phyloP scores from a whole-genome alignment of 192 early-diverging fungal species.

The Backusella luteola region DNA sequence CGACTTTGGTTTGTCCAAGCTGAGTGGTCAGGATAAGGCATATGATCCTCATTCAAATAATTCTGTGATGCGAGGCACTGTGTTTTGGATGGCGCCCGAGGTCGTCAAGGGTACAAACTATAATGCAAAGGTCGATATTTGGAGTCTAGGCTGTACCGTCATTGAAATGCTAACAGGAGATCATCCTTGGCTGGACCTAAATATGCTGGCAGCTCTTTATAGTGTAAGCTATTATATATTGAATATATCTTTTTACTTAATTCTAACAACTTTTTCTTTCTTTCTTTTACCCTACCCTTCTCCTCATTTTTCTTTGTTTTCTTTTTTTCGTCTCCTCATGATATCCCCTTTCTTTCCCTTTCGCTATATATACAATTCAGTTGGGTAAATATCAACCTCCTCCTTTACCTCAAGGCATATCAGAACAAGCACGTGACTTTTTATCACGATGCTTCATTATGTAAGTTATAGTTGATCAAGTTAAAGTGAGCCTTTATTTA shows the following conservation, averaged over 20 bases:
- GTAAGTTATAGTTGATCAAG: conserved; percentile 36
- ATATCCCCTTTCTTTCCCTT: neutral
- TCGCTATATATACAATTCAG: neutral
- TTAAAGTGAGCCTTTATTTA: neutral
- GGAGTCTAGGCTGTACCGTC: conserved; percentile 84
- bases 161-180: conserved; percentile 95
- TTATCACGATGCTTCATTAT: conserved; percentile 74
- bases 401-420: conserved; percentile 72
- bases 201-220: conserved; percentile 54
- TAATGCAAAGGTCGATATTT: conserved; percentile 92
- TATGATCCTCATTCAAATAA: conserved; percentile 46
- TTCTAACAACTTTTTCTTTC: neutral
- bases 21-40: conserved; percentile 49
- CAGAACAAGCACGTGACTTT: conserved; percentile 69
- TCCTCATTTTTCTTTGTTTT: neutral
- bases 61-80: conserved; percentile 48
- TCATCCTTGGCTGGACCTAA: conserved; percentile 66
- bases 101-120: conserved; percentile 80
- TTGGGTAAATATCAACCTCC: conserved; percentile 75
- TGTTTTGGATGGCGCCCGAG: conserved; percentile 98
- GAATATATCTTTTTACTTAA: conserved; percentile 33
- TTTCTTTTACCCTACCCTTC: neutral
- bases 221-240: conserved; percentile 39
- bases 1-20: conserved; percentile 95
- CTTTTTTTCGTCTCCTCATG: neutral